These are phyloP conservation scores for Cordyceps farinosa DNA, from an alignment of 2,329 filamentous ascomycete genomes.

Conservation along the genomic window DNA sequence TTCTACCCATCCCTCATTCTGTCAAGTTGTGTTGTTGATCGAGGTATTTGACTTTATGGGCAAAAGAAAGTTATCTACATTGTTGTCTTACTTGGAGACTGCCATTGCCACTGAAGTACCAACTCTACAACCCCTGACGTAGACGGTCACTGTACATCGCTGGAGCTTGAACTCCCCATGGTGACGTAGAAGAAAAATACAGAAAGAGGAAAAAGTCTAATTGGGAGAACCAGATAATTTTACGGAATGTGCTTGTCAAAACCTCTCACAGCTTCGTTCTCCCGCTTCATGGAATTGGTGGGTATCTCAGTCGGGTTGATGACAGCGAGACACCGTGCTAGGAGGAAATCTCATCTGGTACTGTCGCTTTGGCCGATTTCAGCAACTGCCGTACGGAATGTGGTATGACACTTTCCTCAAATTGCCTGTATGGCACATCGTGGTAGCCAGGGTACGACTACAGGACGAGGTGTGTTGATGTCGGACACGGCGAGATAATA, in stretches of 20 bases:
- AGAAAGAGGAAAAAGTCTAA: neutral
- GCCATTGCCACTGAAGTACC: no score
- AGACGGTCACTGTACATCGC: no score
- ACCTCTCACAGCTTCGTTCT: neutral
- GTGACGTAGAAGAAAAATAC: neutral
- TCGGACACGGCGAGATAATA: neutral
- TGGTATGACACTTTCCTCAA: neutral
- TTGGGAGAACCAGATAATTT: neutral
- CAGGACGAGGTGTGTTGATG: neutral
- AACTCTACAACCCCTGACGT: no score
- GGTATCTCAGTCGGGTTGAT: no score
- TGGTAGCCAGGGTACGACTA: neutral
- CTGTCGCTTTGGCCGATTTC: neutral
- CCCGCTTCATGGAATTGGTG: no score
- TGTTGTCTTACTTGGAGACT: no score
- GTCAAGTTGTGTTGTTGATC: no score
- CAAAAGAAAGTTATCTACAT: no score
- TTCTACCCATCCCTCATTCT: no score
- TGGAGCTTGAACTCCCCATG: no score
- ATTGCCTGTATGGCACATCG: no score
- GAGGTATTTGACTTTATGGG: no score
- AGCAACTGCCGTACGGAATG: neutral
- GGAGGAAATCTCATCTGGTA: neutral
- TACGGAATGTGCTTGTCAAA: neutral
- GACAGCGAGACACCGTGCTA: neutral